These are phyloP conservation scores for Fusarium anguioides DNA, from an alignment of 2,329 filamentous ascomycete genomes.

Conservation along the genomic window DNA sequence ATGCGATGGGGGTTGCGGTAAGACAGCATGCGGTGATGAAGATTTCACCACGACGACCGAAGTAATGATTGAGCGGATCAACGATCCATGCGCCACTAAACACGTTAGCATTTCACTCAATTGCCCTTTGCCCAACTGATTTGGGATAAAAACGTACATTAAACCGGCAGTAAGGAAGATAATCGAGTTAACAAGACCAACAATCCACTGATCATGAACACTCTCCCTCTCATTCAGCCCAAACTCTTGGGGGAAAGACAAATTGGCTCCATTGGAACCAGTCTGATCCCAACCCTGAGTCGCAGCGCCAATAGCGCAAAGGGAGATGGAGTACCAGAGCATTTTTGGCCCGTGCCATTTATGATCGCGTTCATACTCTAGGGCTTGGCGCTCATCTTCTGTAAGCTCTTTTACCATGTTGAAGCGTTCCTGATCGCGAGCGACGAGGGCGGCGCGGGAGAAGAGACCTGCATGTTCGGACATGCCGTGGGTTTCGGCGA, in stretches of 20 bases:
- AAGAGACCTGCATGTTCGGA: slow-evolving; percentile 58
- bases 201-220: slow-evolving; percentile 57
- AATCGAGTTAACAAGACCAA: slow-evolving; percentile 50
- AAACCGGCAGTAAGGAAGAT: slow-evolving; percentile 62
- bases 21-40: slow-evolving; percentile 66
- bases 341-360: slow-evolving; percentile 65
- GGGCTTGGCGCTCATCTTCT: slow-evolving; percentile 51
- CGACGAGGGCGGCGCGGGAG: slow-evolving; percentile 53
- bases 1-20: slow-evolving; percentile 55
- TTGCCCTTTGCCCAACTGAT: rapidly evolving
- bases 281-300: slow-evolving; percentile 74
- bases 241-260: slow-evolving; percentile 65
- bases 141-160: slow-evolving; percentile 59
- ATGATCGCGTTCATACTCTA: slow-evolving; percentile 63
- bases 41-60: slow-evolving; percentile 75
- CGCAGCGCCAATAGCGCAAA: slow-evolving; percentile 67
- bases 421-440: slow-evolving; percentile 46
- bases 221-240: slow-evolving; percentile 49
- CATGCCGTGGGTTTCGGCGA: slow-evolving; percentile 62
- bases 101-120: background rate
- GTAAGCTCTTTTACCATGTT: slow-evolving; percentile 44
- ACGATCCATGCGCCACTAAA: slow-evolving; percentile 41
- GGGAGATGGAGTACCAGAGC: slow-evolving; percentile 58
- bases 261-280: slow-evolving; percentile 69
- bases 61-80: slow-evolving; percentile 71